Evolutionary conservation across 345 rosid species (phyloP), one percentile per base, ranked within the genome.

Genomic region (Camelina hispida): DNA sequence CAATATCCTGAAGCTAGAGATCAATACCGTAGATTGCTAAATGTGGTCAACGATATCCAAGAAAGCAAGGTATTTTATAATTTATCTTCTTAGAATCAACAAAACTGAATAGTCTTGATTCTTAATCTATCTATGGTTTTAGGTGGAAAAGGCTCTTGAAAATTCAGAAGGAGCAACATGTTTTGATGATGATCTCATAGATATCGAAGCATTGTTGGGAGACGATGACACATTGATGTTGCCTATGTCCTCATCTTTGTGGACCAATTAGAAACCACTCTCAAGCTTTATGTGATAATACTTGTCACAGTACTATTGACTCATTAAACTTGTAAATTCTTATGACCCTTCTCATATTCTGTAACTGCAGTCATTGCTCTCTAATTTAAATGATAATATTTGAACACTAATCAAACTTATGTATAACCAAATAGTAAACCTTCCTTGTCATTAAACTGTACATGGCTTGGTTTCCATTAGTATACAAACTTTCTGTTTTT

Each of bases 1-100:
- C 96, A 84, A 60, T 80, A 91, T 77, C 97, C 94, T 8, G 98
- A 91, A 77, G 96, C 94, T 54, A 85, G 96, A 83, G 97, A 93
- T 78, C 97, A 93, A 64, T 93, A 91, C 68, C 76, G 86, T 23
- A 85, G 96, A 80, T 81, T 93, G 76, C 83, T 85, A 14, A 88
- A 89, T 66, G 98, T 91, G 22, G 92, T 88, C 38, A 84, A 82
- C 25, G 87, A 89, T 78, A 91, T 89, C 77, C 91, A 89, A 74
- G 93, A 86, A 80, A 77, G 74, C 71, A 85, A 93, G 98, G 98
- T 93, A 83, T 2, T 11, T 17, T 22, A 11, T 60, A 4, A 34
- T 11, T 63, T 32, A 42, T 12, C 38, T 65, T 4, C 46, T 18
- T 38, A 46, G 28, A 51, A 48, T 38, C 70, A 68, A 18, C 56